A percentile compares a stretch with the other conserved stretches of the same genome.
phyloP scores from a whole-genome alignment of 495 filamentous ascomycete species.

The Xylaria venustula region DNA sequence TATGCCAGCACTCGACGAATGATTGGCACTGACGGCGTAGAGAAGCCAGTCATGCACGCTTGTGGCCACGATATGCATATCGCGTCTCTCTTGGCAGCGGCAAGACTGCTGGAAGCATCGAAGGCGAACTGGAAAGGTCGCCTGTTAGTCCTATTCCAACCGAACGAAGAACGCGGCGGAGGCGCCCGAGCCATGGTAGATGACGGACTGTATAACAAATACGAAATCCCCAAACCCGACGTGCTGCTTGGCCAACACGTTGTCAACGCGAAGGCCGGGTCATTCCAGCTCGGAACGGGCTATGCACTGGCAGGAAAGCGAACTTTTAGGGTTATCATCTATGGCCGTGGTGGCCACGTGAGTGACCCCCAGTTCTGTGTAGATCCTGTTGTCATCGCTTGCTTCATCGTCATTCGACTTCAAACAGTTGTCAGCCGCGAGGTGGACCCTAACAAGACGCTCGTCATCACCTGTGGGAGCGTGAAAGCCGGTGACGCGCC shows the following conservation, averaged over 20 bases:
- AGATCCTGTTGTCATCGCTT: too few species aligned
- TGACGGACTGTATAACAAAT: constrained; percentile 56
- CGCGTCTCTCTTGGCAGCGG: constrained; percentile 49
- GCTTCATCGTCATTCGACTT: too few species aligned
- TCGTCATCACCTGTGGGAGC: constrained; percentile 37
- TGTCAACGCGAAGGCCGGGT: constrained; percentile 33
- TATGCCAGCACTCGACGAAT: constrained; percentile 52
- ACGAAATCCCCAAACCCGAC: constrained; percentile 53
- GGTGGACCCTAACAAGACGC: too few species aligned
- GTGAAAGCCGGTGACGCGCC: too few species aligned
- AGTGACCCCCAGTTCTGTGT: too few species aligned
- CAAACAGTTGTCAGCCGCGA: too few species aligned
- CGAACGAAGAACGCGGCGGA: constrained; percentile 48
- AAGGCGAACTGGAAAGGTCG: not conserved
- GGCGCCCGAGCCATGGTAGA: constrained; percentile 62
- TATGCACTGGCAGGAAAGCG: constrained; percentile 22
- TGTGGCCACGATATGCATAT: constrained; percentile 69
- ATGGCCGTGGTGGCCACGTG: not conserved
- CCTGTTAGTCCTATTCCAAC: not conserved
- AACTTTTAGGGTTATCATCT: not conserved
- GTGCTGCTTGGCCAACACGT: constrained; percentile 60
- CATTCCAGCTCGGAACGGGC: constrained; percentile 42
- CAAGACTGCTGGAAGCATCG: constrained; percentile 41
- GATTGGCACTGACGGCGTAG: constrained; percentile 41
- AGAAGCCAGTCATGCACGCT: constrained; percentile 62